Percentiles rank a stretch among this genome's conserved stretches.
Evolutionary conservation across 768 basidiomycete genomes (phyloP).

Genomic region (Xerocomus spinulosus): DNA sequence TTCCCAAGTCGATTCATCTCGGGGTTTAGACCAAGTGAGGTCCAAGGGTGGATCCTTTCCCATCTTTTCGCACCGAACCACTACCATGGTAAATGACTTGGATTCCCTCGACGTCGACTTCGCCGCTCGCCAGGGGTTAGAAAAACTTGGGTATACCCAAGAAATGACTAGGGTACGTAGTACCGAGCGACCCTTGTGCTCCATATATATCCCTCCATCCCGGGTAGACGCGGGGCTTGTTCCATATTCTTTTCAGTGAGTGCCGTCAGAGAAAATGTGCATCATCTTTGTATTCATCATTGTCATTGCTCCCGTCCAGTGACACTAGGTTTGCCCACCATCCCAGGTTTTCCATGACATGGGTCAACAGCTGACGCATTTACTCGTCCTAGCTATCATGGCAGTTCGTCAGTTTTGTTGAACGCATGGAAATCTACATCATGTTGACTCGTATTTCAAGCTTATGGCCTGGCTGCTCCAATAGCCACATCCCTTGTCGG

Average conservation of each 20-base stretch:
- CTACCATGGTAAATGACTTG: slow-evolving; percentile 10
- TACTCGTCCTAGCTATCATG: slow-evolving; percentile 46
- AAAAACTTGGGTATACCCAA: slow-evolving; percentile 53
- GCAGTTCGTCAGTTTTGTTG: slow-evolving; percentile 51
- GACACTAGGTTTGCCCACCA: slow-evolving; percentile 40
- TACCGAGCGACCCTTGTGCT: not conserved
- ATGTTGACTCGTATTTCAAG: slow-evolving; percentile 29
- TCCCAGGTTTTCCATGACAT: not conserved
- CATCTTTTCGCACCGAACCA: too few species aligned
- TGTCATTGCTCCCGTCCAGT: slow-evolving; percentile 28
- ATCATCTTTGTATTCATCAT: not conserved
- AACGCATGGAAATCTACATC: not conserved
- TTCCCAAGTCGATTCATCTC: too few species aligned
- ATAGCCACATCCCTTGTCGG: slow-evolving; percentile 51
- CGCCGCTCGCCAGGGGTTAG: slow-evolving; percentile 34
- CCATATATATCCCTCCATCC: not conserved
- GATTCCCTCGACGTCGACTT: slow-evolving; percentile 19
- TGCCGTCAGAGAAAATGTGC: not conserved
- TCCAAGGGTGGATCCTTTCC: too few species aligned
- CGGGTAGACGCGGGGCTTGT: slow-evolving; percentile 44
- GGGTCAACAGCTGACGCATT: too few species aligned
- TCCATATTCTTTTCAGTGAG: slow-evolving; percentile 54
- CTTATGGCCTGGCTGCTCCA: slow-evolving; percentile 53
- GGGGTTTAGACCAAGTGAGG: too few species aligned
- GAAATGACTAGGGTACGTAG: slow-evolving; percentile 47